A percentile compares a stretch with the other conserved stretches of the same genome.
phyloP scores from a whole-genome alignment of 768 basidiomycete species.

The Pluteus cervinus region DNA sequence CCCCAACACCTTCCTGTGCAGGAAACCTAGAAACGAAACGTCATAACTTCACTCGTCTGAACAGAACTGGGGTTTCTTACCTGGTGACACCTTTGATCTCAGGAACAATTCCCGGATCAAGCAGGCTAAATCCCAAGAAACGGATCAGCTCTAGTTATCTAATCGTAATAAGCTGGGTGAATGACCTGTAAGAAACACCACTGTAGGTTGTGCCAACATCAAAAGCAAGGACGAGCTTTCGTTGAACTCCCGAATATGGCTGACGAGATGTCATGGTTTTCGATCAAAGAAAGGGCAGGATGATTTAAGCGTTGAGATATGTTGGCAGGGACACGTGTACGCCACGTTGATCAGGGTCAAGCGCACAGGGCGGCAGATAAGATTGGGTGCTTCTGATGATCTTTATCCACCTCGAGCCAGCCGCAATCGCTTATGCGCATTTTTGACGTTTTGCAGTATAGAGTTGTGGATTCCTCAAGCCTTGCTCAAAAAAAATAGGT shows the following conservation, averaged over 20 bases:
- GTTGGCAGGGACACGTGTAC: too few species aligned
- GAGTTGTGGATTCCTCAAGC: too few species aligned
- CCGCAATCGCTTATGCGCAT: too few species aligned
- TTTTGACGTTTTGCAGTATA: too few species aligned
- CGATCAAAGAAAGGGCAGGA: too few species aligned
- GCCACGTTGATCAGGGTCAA: too few species aligned
- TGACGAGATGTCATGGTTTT: constrained; percentile 10
- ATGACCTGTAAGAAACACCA: constrained; percentile 35
- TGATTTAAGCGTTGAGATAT: too few species aligned
- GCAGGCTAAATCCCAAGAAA: constrained; percentile 16
- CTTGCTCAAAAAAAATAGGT: too few species aligned
- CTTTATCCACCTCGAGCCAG: too few species aligned
- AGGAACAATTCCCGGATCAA: constrained; percentile 26
- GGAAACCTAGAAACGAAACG: constrained; percentile 10
- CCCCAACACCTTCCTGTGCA: constrained; percentile 15
- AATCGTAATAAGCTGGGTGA: not conserved
- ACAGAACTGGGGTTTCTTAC: constrained; percentile 21
- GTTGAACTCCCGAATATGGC: constrained; percentile 28
- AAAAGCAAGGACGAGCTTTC: constrained; percentile 39
- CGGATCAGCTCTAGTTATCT: constrained; percentile 6
- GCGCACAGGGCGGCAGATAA: too few species aligned
- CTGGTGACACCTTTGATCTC: constrained; percentile 33
- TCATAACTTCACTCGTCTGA: constrained; percentile 1
- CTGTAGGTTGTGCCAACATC: constrained; percentile 46
- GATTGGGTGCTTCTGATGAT: too few species aligned